These are phyloP conservation scores for Graphilbum fragrans DNA, from an alignment of 2,329 filamentous ascomycete species.

Conservation along the genomic window DNA sequence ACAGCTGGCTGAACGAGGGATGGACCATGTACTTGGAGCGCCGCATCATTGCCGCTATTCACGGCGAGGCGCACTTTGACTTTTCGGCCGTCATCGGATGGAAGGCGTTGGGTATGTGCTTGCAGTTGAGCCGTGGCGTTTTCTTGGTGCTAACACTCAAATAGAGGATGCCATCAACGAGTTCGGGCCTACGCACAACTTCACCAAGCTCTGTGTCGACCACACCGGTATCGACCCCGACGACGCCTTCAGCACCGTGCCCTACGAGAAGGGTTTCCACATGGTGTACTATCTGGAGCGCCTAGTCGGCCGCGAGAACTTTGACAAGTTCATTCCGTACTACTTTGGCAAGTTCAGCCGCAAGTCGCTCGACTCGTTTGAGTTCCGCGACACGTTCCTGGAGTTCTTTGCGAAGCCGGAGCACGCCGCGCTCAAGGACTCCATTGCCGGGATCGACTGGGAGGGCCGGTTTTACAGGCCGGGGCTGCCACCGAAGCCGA, in stretches of 20 bases:
- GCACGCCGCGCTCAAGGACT: slow-evolving; percentile 51
- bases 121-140: neutral
- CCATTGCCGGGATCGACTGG: slow-evolving; percentile 72
- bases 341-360: slow-evolving; percentile 80
- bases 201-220: slow-evolving; percentile 80
- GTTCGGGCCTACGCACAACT: slow-evolving; percentile 76
- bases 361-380: slow-evolving; percentile 83
- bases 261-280: slow-evolving; percentile 94
- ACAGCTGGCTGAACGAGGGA: slow-evolving; percentile 59
- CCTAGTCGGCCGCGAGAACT: slow-evolving; percentile 71
- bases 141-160: neutral
- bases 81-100: slow-evolving; percentile 95
- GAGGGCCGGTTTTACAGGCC: slow-evolving; percentile 80
- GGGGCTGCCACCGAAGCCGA: slow-evolving; percentile 78
- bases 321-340: slow-evolving; percentile 90
- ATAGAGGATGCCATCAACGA: slow-evolving; percentile 63
- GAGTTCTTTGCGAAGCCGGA: slow-evolving; percentile 63
- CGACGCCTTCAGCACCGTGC: slow-evolving; percentile 83
- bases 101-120: slow-evolving; percentile 57
- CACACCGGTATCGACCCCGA: slow-evolving; percentile 89
- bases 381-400: slow-evolving; percentile 82
- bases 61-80: slow-evolving; percentile 76
- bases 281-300: slow-evolving; percentile 88
- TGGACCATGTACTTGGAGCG: slow-evolving; percentile 96
- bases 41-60: slow-evolving; percentile 62